Evolutionary conservation across 306 rosid genomes (phyloP).

Genomic region (Pachyrhizus erosus): DNA sequence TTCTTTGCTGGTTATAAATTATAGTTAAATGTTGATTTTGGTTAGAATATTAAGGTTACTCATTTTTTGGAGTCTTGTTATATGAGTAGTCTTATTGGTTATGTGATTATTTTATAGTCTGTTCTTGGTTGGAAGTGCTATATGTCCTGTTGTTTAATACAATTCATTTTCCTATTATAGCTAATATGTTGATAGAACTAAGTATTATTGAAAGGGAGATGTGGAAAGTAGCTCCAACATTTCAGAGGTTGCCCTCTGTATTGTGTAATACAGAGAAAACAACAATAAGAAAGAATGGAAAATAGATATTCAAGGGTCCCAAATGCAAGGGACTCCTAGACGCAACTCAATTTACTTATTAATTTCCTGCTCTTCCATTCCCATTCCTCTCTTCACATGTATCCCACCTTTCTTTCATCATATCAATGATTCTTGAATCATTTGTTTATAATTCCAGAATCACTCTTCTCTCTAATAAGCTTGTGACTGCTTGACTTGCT

Average conservation of each 20-base stretch:
- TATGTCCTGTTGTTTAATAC: conserved; percentile 29
- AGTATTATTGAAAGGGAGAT: too few species aligned
- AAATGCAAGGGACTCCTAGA: not conserved
- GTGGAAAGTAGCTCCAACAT: not conserved
- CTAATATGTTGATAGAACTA: conserved; percentile 31
- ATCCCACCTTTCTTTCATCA: not conserved
- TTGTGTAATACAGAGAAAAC: not conserved
- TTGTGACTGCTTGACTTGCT: not conserved
- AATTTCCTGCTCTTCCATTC: not conserved
- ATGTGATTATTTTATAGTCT: conserved; percentile 16
- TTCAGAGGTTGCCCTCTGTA: not conserved
- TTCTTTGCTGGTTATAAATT: not conserved
- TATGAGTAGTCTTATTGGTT: conserved; percentile 27
- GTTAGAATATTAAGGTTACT: conserved; percentile 2
- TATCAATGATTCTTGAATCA: not conserved
- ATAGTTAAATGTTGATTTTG: not conserved
- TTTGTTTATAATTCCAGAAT: not conserved
- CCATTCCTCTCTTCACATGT: not conserved
- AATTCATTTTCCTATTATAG: conserved; percentile 18
- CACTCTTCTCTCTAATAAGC: not conserved
- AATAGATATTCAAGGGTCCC: not conserved
- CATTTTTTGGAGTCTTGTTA: conserved; percentile 1
- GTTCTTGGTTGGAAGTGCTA: conserved; percentile 21
- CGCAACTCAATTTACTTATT: not conserved
- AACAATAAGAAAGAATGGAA: not conserved